Evolutionary conservation across 2,329 filamentous ascomycete species (phyloP).

Genomic region (Colletotrichum tropicicola): DNA sequence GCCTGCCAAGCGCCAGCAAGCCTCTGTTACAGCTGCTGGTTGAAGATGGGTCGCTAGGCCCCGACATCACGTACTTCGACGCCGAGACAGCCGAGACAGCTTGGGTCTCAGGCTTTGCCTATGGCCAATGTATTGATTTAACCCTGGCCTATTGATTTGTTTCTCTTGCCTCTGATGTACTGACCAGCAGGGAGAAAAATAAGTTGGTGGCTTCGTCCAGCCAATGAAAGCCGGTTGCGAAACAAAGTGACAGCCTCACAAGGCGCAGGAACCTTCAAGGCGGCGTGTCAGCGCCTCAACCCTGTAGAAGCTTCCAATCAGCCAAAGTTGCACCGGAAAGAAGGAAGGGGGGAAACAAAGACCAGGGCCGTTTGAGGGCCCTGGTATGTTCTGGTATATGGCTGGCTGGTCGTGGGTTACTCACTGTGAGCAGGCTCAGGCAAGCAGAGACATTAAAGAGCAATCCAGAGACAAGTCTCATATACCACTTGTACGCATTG

Average conservation of each 20-base stretch:
- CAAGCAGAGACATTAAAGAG: too few relatives aligned
- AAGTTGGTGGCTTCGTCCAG: neutral
- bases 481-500: too few relatives aligned
- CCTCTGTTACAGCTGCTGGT: slow-evolving; percentile 50
- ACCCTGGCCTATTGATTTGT: neutral
- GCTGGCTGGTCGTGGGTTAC: too few relatives aligned
- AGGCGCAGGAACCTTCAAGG: too few relatives aligned
- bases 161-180: neutral
- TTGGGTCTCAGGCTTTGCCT: neutral
- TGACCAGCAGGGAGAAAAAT: slow-evolving; percentile 4
- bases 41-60: slow-evolving; percentile 31
- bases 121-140: neutral
- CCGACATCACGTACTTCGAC: neutral
- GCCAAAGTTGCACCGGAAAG: too few relatives aligned
- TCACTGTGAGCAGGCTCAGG: too few relatives aligned
- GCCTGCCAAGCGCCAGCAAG: slow-evolving; percentile 49
- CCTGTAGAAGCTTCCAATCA: too few relatives aligned
- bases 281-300: too few relatives aligned
- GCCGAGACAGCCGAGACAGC: neutral
- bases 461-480: too few relatives aligned
- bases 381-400: too few relatives aligned
- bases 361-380: too few relatives aligned
- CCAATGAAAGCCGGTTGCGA: neutral
- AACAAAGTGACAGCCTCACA: neutral
- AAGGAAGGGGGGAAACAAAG: too few relatives aligned